Base-by-base conservation (phyloP, 2,329 filamentous ascomycete species). In the Aureobasidium pullulans region DNA sequence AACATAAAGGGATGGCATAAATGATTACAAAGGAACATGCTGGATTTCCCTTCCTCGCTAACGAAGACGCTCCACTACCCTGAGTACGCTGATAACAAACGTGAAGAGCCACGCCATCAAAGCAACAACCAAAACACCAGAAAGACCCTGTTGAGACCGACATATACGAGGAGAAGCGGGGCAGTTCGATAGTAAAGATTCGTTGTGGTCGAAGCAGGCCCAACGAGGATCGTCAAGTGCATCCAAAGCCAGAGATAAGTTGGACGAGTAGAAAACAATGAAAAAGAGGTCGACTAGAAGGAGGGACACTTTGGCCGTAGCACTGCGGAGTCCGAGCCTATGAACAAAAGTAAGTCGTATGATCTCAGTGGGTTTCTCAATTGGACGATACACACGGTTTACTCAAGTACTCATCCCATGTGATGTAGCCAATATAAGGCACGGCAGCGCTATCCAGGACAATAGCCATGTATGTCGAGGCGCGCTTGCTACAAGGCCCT, bases 231-330 rank as follows among this genome's bases (percentile, higher is more conserved):
- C 82, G 6, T 79, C 86, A 57, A 96, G 77, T 8, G 90, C 88
- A 70, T 90, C 88, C 71, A 96, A 96, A 1, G 93, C 92, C 64
- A 99, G 78, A 42, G 90, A 89, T 29, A 96, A 82, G 74, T 96
- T 97, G 54, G 92, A 91, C 4, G 92, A 91, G 72, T 96, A 93
- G 76, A 99, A 96, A 43, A 97, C 92, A 68, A 99, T 96, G 71
- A 99, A 99, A 68, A 96, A 86, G 3, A 99, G 80, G 73, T 99
- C 94, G 60, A 96, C 82, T 58, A 99, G 84, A 62, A 97, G 89
- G 52, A 99, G 83, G 13, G 89, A 85, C 64, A 96, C 88, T 72
- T 99, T 99, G 50, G 90, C 87, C 60, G 86, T 86, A 9, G 90
- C 85, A 6, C 86, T 86, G 44, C 95, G 88, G 62, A 99, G 77